Percentiles rank a stretch among this genome's conserved stretches.
Evolutionary conservation across 2,329 filamentous ascomycete species (phyloP).

Genomic region (Apiospora saccharicola): DNA sequence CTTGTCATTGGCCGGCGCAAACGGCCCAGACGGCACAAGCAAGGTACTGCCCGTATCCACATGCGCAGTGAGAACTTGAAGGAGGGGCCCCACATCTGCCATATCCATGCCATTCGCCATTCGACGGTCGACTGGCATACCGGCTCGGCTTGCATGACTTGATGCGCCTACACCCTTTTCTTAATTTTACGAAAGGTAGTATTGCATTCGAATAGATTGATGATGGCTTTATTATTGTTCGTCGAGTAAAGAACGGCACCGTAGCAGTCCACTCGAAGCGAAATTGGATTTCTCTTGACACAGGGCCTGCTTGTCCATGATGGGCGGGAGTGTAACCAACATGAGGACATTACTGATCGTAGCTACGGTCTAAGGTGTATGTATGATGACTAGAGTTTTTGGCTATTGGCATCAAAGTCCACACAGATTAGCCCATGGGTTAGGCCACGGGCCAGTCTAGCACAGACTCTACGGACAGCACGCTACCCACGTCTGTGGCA

Average conservation of each 20-base stretch:
- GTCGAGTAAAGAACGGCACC: background rate
- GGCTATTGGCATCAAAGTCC: background rate
- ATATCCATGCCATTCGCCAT: slow-evolving; percentile 1
- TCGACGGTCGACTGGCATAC: background rate
- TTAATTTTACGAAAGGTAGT: background rate
- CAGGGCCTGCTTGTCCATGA: background rate
- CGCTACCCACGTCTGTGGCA: slow-evolving; percentile 13
- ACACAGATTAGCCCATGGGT: background rate
- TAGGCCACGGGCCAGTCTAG: background rate
- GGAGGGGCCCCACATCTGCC: background rate
- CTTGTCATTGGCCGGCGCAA: background rate
- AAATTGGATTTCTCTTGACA: background rate
- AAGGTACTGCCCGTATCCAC: slow-evolving; percentile 11
- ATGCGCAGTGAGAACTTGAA: background rate
- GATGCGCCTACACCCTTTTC: slow-evolving; percentile 12
- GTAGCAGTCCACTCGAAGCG: background rate
- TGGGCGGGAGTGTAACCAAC: background rate
- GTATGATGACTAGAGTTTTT: background rate
- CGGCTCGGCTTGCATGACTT: slow-evolving; percentile 1
- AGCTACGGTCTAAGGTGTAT: background rate
- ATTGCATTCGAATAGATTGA: slow-evolving; percentile 14
- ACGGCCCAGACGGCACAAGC: slow-evolving; percentile 13
- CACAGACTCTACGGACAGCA: background rate
- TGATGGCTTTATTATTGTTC: background rate
- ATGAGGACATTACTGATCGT: background rate